Conservation (phyloP, 2,329 filamentous ascomycete species). For the Ophiostoma angusticollis region DNA sequence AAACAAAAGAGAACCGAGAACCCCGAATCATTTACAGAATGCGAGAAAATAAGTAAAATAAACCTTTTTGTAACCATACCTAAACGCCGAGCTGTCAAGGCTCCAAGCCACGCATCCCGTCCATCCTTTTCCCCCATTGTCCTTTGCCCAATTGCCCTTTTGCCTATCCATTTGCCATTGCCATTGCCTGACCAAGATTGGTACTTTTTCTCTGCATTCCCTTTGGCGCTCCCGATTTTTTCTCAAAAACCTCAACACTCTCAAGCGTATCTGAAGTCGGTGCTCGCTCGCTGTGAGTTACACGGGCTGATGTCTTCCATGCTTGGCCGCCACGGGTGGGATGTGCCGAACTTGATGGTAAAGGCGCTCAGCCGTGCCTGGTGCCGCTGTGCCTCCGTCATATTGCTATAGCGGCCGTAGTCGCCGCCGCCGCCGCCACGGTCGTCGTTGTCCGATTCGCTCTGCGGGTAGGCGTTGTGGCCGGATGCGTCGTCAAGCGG, state of each 20-base stretch:
- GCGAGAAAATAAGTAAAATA: no score
- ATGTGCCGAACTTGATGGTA: slow-evolving; percentile 31
- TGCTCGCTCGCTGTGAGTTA: slow-evolving; percentile 27
- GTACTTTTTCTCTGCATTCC: no score
- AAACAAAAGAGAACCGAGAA: no score
- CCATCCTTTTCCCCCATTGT: no score
- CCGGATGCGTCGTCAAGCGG: background rate
- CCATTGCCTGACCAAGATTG: no score
- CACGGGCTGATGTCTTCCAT: slow-evolving; percentile 29
- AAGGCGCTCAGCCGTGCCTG: slow-evolving; percentile 34
- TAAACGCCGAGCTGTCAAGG: no score
- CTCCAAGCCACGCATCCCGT: no score
- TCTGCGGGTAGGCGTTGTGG: background rate
- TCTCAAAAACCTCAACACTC: background rate
- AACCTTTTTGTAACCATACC: no score
- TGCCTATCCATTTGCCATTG: no score
- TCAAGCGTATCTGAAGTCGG: background rate
- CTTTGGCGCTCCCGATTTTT: no score
- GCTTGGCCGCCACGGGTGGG: slow-evolving; percentile 12
- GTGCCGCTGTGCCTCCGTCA: slow-evolving; percentile 24
- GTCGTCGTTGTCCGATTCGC: background rate
- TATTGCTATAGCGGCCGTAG: slow-evolving; percentile 1
- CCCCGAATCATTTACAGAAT: no score
- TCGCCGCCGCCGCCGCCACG: slow-evolving; percentile 10
- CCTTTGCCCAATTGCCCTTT: no score